phyloP scores from a whole-genome alignment of 2,329 filamentous ascomycete genomes.

The Podosphaera xanthii region DNA sequence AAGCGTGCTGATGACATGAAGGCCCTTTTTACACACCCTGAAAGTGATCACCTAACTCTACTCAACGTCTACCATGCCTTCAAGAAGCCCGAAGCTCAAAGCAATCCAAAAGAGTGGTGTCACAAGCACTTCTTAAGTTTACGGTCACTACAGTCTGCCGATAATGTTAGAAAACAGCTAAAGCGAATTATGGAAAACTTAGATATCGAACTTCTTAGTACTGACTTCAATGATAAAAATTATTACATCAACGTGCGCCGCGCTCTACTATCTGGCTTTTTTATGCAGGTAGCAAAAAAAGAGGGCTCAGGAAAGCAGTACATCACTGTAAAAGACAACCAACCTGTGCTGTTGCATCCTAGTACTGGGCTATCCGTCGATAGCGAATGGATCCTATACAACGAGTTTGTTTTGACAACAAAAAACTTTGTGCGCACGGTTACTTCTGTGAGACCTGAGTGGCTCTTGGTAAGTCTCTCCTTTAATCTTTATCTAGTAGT shows the following conservation, averaged over 20 bases:
- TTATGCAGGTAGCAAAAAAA: conserved; percentile 97
- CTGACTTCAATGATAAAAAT: conserved; percentile 80
- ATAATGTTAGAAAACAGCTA: conserved; percentile 80
- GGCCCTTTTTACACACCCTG: conserved; percentile 69
- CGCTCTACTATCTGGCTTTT: conserved; percentile 82
- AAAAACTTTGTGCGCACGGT: conserved; percentile 97
- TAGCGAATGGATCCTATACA: conserved; percentile 92
- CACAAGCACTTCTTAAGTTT: conserved; percentile 88
- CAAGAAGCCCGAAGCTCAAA: conserved; percentile 49
- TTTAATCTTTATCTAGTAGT: neutral
- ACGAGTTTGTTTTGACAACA: conserved; percentile 91
- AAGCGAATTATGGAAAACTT: conserved; percentile 93
- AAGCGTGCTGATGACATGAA: conserved; percentile 98
- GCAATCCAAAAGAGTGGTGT: conserved; percentile 74
- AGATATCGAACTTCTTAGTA: conserved; percentile 66
- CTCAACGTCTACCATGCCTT: conserved; percentile 97
- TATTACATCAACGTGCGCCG: conserved; percentile 96
- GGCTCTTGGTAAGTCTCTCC: conserved; percentile 49
- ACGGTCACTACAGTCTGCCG: conserved; percentile 72
- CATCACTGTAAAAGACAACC: conserved; percentile 88
- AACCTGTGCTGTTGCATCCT: conserved; percentile 79
- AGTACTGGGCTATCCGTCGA: conserved; percentile 75
- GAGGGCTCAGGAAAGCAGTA: conserved; percentile 78
- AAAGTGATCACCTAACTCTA: conserved; percentile 88
- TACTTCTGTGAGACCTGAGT: conserved; percentile 78